Conservation (phyloP, 2,329 filamentous ascomycete genomes). For the Cadophora sp. region DNA sequence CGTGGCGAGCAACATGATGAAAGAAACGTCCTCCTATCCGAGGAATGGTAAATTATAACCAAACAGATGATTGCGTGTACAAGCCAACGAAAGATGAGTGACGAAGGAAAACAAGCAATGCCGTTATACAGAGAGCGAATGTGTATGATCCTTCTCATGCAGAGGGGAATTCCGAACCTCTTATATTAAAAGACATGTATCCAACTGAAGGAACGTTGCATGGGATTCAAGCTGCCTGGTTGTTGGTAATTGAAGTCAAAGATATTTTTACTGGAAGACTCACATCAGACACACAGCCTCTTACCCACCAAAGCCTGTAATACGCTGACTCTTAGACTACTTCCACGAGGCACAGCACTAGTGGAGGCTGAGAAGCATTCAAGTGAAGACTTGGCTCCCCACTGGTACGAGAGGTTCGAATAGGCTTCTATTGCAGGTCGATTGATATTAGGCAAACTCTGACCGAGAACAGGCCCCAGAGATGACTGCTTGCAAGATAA, state of each 20-base stretch:
- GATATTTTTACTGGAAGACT: conserved; percentile 14
- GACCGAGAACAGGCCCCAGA: not conserved
- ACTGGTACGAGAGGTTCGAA: not conserved
- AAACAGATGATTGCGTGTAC: not conserved
- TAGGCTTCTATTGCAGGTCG: not conserved
- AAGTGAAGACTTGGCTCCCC: not conserved
- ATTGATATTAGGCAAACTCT: conserved; percentile 17
- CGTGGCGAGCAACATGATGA: conserved; percentile 11
- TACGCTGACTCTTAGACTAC: conserved; percentile 11
- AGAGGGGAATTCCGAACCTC: not conserved
- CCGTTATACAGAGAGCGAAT: conserved; percentile 8
- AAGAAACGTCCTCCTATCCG: not conserved
- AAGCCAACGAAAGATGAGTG: conserved; percentile 6
- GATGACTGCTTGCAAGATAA: not conserved
- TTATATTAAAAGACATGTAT: conserved; percentile 4
- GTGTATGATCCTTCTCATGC: conserved; percentile 10
- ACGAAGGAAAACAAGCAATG: not conserved
- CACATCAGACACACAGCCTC: conserved; percentile 16
- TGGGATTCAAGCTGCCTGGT: not conserved
- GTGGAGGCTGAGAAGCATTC: not conserved
- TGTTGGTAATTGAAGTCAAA: not conserved
- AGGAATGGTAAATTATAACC: not conserved
- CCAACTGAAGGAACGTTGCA: not conserved
- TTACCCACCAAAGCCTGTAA: not conserved
- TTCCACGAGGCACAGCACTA: conserved; percentile 6